Evolutionary conservation across 176 grass and related monocot genomes (phyloP), one percentile per base, ranked within the genome.

Genomic region (Dactylis glomerata): DNA sequence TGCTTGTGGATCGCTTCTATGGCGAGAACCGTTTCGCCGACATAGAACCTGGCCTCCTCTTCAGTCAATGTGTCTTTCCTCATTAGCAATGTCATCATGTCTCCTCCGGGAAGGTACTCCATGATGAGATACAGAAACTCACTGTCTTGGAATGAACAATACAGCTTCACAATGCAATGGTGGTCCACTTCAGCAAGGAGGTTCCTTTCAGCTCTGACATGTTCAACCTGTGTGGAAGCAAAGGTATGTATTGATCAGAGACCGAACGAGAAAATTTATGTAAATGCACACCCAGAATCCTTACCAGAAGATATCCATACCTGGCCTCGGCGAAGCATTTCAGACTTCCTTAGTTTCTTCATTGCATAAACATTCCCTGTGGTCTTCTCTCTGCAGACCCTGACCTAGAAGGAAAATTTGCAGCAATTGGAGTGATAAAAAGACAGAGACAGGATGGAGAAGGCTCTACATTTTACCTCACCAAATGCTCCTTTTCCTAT

Each of bases 401-500:
- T 96, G 50, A 99, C 96, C 96, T 99, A 92, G 68, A 92, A 73
- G 38, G 79, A 36, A 66, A 86, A 73, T 68, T 67, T 68, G 37
- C 27, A 63, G 31, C 33, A 74, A 80, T 12, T 14, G 44, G 71
- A 30, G 27, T 31, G 28, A 50, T 71, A 76, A 28, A 31, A 84
- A 46, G 15, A 54, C 5, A 58, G 54, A 26, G 42, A 50, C 23
- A 62, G 24, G 33, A 63, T 37, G 54, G 19, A 58, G 5, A 79
- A 10, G 22, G 12, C 8, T 47, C 15, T 40, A 26, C 22, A n/a
- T 87, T 78, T 85, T 94, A 99, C 96, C 93, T 99, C 96, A 64
- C 96, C 96, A 91, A 99, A 99, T 83, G 93, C 96, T 66, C 96
- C 96, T 79, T 99, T 99, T 46, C 96, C 96, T 81, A 99, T 96